A percentile compares a stretch with the other conserved stretches of the same genome.
phyloP scores from a whole-genome alignment of 2,329 filamentous ascomycete genomes.

The Pezicula radicicola region DNA sequence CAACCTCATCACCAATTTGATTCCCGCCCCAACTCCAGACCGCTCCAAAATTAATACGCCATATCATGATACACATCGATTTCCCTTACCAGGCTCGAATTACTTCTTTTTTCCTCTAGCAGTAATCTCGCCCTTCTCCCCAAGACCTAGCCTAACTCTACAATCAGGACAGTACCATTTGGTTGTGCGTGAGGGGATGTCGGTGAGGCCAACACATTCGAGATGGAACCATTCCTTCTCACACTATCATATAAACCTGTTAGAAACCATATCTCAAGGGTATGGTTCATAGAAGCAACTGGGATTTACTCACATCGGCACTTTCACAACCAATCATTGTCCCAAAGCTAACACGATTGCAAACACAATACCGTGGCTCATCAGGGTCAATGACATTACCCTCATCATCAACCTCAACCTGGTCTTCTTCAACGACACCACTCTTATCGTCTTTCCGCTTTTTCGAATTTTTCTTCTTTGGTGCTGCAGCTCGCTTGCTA shows the following conservation, averaged over 20 bases:
- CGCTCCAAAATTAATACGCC: too few relatives aligned
- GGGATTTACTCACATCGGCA: slow-evolving; percentile 56
- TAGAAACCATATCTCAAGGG: slow-evolving; percentile 7
- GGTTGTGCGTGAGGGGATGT: slow-evolving; percentile 67
- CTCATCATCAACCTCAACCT: slow-evolving; percentile 63
- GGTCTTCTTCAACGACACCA: slow-evolving; percentile 42
- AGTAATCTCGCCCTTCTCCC: slow-evolving; percentile 60
- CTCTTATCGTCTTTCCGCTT: slow-evolving; percentile 35
- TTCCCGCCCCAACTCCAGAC: too few relatives aligned
- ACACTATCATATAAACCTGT: slow-evolving; percentile 47
- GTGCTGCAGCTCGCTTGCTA: slow-evolving; percentile 68
- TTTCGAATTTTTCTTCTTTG: slow-evolving; percentile 57
- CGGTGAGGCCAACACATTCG: slow-evolving; percentile 66
- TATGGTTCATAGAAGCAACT: slow-evolving; percentile 1
- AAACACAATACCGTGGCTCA: slow-evolving; percentile 75
- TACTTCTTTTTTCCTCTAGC: slow-evolving; percentile 30
- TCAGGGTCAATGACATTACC: slow-evolving; percentile 70
- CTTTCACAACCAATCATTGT: slow-evolving; percentile 85
- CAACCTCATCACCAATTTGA: too few relatives aligned
- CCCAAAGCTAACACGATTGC: slow-evolving; percentile 76
- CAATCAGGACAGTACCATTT: slow-evolving; percentile 88
- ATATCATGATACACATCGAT: neutral
- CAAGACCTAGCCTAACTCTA: slow-evolving; percentile 57
- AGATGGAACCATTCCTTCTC: slow-evolving; percentile 85
- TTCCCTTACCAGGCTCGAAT: neutral